phyloP scores from a whole-genome alignment of 2,329 filamentous ascomycete genomes.

The Alternaria gansuensis region DNA sequence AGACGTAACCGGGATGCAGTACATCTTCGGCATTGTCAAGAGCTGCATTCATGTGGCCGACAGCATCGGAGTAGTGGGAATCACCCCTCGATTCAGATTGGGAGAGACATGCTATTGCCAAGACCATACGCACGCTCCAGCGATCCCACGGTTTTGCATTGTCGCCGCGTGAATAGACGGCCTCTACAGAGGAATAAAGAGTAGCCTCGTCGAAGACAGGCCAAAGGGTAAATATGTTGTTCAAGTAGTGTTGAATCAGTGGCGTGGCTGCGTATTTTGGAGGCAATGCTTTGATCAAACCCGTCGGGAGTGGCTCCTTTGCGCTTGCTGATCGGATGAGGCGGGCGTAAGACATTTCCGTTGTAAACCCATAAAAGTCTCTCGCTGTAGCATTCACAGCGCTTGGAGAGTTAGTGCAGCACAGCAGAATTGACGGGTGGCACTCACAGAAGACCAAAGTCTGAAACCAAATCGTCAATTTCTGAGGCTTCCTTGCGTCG shows the following conservation, averaged over 20 bases:
- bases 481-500: constrained; percentile 77
- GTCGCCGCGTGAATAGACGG: constrained; percentile 76
- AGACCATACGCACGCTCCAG: constrained; percentile 88
- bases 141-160: constrained; percentile 73
- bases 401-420: constrained; percentile 56
- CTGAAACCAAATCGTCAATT: constrained; percentile 90
- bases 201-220: constrained; percentile 84
- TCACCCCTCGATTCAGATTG: constrained; percentile 73
- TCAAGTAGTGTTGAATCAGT: constrained; percentile 83
- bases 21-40: constrained; percentile 82
- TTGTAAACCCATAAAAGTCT: constrained; percentile 89
- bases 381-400: constrained; percentile 93
- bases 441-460: constrained; percentile 87
- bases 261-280: constrained; percentile 72
- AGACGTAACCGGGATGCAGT: constrained; percentile 82
- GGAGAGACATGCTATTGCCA: constrained; percentile 80
- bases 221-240: constrained; percentile 79
- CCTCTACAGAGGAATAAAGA: constrained; percentile 80
- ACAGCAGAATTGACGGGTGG: background rate
- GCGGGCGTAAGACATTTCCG: constrained; percentile 90
- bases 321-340: constrained; percentile 84
- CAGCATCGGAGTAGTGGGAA: constrained; percentile 69
- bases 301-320: constrained; percentile 74
- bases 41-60: constrained; percentile 70
- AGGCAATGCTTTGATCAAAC: constrained; percentile 69